These are phyloP conservation scores for Eimeria sp. DNA, from an alignment of 169 alveolate genomes.

Conservation along the genomic window DNA sequence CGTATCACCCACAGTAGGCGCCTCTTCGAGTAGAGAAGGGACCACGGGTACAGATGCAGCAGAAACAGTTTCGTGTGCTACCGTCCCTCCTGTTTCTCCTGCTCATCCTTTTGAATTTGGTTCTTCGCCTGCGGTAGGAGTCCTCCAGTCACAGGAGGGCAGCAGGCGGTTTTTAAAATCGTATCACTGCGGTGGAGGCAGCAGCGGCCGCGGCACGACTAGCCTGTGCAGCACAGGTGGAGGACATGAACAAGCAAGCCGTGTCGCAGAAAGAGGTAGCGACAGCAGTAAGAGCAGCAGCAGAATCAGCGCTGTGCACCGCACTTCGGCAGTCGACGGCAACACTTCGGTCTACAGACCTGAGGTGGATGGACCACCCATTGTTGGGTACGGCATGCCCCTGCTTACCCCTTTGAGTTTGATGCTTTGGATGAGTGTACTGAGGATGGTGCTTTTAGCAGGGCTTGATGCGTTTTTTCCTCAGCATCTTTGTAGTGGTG, in stretches of 20 bases:
- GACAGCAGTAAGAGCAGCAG: slow-evolving; percentile 18
- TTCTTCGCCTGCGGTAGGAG: background rate
- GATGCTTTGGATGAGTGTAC: background rate
- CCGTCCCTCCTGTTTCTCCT: background rate
- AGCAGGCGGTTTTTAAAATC: no score
- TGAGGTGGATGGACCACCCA: slow-evolving; percentile 42
- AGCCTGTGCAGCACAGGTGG: background rate
- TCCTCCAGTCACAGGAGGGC: background rate
- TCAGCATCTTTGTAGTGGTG: slow-evolving; percentile 51
- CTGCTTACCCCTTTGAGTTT: background rate
- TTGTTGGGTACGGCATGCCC: slow-evolving; percentile 37
- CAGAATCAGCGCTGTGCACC: slow-evolving; percentile 6
- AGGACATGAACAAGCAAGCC: background rate
- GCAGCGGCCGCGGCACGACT: background rate
- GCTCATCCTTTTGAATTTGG: background rate
- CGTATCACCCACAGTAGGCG: background rate
- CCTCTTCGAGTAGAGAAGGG: background rate
- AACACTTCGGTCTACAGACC: slow-evolving; percentile 17
- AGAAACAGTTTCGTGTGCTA: background rate
- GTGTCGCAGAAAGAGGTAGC: background rate
- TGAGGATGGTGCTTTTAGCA: background rate
- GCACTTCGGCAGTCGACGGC: background rate
- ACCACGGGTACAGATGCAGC: background rate
- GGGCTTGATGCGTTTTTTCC: background rate
- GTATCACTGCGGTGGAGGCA: background rate